These are phyloP conservation scores for Fusarium sp. DNA, from an alignment of 2,329 filamentous ascomycete species.

Conservation along the genomic window DNA sequence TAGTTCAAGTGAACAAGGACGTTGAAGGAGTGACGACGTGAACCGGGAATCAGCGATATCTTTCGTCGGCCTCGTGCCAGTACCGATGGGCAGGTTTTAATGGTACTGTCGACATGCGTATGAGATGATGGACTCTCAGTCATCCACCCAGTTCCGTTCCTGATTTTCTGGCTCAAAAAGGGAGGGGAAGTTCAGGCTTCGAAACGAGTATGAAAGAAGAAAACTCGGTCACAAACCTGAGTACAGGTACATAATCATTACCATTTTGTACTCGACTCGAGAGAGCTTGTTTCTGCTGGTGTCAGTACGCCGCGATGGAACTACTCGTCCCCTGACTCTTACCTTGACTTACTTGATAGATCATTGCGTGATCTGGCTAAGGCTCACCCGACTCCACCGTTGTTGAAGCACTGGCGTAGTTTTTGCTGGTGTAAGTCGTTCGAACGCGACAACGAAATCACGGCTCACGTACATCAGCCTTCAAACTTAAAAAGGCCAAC, in stretches of 20 bases:
- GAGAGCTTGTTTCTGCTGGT: constrained; percentile 5
- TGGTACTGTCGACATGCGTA: background rate
- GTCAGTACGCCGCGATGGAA: constrained; percentile 14
- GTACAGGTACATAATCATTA: background rate
- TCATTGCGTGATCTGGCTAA: background rate
- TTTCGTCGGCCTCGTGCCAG: background rate
- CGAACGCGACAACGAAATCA: constrained; percentile 27
- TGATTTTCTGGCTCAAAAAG: background rate
- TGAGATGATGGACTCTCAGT: background rate
- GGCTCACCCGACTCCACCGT: constrained; percentile 35
- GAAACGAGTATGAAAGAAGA: constrained; percentile 2
- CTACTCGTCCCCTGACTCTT: background rate
- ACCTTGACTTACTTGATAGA: constrained; percentile 24
- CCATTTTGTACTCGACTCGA: background rate
- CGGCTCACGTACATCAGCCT: constrained; percentile 3
- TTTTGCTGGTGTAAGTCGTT: constrained; percentile 7
- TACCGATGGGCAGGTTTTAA: background rate
- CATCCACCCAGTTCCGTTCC: background rate
- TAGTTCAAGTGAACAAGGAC: constrained; percentile 15
- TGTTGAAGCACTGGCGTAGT: constrained; percentile 6
- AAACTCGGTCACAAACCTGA: constrained; percentile 6
- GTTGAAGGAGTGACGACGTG: background rate
- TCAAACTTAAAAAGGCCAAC: constrained; percentile 16
- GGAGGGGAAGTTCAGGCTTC: background rate
- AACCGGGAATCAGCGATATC: background rate